Conservation (phyloP, 768 basidiomycete species). For the Cubamyces lactineus region DNA sequence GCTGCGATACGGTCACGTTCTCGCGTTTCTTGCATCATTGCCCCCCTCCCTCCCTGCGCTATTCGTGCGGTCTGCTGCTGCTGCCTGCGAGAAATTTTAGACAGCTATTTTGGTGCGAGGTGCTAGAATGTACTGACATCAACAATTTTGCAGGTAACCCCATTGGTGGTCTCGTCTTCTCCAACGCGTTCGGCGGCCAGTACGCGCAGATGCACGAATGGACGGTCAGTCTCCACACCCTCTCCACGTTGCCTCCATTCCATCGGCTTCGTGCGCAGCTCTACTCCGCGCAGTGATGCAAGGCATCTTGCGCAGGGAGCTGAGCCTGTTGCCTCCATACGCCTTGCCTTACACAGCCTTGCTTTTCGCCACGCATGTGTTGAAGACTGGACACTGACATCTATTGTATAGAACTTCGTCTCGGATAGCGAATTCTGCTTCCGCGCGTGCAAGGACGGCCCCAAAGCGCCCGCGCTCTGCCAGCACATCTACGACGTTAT, state of each 20-base stretch:
- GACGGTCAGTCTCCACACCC: slow-evolving; percentile 50
- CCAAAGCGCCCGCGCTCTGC: slow-evolving; percentile 56
- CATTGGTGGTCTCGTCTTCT: slow-evolving; percentile 74
- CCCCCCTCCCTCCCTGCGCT: background rate
- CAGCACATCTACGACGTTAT: slow-evolving; percentile 61
- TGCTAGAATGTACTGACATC: background rate
- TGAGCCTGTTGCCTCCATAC: too few relatives aligned
- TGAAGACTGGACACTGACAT: background rate
- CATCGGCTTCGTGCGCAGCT: background rate
- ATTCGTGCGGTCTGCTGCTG: too few relatives aligned
- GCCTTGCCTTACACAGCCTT: too few relatives aligned
- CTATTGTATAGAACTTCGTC: slow-evolving; percentile 57
- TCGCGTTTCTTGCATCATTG: background rate
- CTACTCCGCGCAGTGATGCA: too few relatives aligned
- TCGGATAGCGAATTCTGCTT: slow-evolving; percentile 67
- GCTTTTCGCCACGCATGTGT: too few relatives aligned
- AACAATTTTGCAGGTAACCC: slow-evolving; percentile 48
- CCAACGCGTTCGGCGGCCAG: slow-evolving; percentile 59
- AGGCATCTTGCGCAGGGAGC: too few relatives aligned
- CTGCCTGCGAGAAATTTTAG: too few relatives aligned
- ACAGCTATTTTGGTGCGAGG: too few relatives aligned
- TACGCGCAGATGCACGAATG: slow-evolving; percentile 68
- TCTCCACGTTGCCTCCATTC: slow-evolving; percentile 9
- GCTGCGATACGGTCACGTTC: background rate
- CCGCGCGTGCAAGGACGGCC: slow-evolving; percentile 63